Percentiles rank a stretch among this genome's conserved stretches.
Conservation (phyloP, 2,329 filamentous ascomycete species). For the Aspergillus sojae region DNA sequence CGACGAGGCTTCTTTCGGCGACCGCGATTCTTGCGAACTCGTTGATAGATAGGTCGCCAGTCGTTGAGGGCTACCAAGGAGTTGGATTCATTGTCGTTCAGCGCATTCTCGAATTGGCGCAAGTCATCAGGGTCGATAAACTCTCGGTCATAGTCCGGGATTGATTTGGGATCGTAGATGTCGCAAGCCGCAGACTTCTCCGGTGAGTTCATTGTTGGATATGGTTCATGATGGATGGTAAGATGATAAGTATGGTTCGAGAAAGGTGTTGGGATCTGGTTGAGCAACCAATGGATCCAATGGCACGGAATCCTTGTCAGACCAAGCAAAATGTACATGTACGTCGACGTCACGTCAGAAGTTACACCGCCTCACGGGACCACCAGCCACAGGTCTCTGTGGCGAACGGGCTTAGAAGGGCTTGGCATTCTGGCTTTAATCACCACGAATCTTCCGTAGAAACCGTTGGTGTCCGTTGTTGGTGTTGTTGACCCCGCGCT, state of each 20-base stretch:
- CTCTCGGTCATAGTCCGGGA: conserved; percentile 79
- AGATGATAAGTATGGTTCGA: background rate
- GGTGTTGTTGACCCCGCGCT: background rate
- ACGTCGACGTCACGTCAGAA: conserved; percentile 14
- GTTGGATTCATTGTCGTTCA: conserved; percentile 77
- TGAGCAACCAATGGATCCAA: conserved; percentile 6
- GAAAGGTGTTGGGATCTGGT: conserved; percentile 2
- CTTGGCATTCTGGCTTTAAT: background rate
- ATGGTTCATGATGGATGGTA: conserved; percentile 26
- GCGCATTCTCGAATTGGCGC: conserved; percentile 75
- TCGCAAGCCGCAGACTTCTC: conserved; percentile 41
- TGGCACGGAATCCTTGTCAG: background rate
- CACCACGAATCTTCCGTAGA: background rate
- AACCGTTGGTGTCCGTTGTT: background rate
- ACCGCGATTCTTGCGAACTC: conserved; percentile 54
- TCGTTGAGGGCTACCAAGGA: conserved; percentile 89
- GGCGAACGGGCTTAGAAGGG: background rate
- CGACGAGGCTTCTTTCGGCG: conserved; percentile 52
- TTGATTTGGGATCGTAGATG: conserved; percentile 66
- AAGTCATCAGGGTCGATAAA: conserved; percentile 76
- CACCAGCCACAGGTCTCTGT: conserved; percentile 6
- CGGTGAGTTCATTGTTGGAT: conserved; percentile 30
- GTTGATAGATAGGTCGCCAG: conserved; percentile 86
- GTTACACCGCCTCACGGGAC: conserved; percentile 8
- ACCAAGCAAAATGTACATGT: conserved; percentile 5